phyloP scores from a whole-genome alignment of 768 basidiomycete species.

The Pulveroboletus sp. region DNA sequence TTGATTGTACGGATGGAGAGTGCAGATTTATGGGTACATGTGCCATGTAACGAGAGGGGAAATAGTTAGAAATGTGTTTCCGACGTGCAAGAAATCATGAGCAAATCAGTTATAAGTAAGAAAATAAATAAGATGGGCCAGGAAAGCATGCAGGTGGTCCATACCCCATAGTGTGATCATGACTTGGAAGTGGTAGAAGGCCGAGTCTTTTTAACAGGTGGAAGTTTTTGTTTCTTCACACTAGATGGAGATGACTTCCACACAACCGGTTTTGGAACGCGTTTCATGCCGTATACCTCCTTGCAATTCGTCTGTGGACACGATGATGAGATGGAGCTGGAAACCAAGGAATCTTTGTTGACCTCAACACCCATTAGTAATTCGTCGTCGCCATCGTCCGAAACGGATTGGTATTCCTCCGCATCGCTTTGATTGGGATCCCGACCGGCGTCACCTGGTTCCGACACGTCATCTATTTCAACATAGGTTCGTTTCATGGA shows the following conservation, averaged over 20 bases:
- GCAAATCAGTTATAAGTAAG: constrained; percentile 7
- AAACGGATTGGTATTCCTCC: constrained; percentile 16
- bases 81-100: constrained; percentile 4
- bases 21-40: constrained; percentile 9
- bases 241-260: no score
- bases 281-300: constrained; percentile 33
- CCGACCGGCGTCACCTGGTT: constrained; percentile 14
- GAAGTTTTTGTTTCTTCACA: constrained; percentile 23
- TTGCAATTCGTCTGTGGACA: constrained; percentile 38
- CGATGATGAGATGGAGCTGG: not conserved
- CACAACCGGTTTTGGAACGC: constrained; percentile 14
- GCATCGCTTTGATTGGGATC: constrained; percentile 10
- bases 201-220: constrained; percentile 12
- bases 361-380: constrained; percentile 62
- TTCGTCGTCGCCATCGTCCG: constrained; percentile 57
- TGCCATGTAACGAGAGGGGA: constrained; percentile 1
- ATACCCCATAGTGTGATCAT: constrained; percentile 5
- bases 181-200: constrained; percentile 1
- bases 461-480: constrained; percentile 30
- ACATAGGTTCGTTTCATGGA: constrained; percentile 24
- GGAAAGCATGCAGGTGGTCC: not conserved
- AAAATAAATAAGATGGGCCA: constrained; percentile 8
- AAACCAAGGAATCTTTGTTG: constrained; percentile 9
- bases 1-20: constrained; percentile 2
- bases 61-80: constrained; percentile 8